Percentiles rank a stretch among this genome's conserved stretches.
These are phyloP conservation scores for Aspergillus fijiensis DNA, from an alignment of 2,329 filamentous ascomycete genomes.

Conservation along the genomic window DNA sequence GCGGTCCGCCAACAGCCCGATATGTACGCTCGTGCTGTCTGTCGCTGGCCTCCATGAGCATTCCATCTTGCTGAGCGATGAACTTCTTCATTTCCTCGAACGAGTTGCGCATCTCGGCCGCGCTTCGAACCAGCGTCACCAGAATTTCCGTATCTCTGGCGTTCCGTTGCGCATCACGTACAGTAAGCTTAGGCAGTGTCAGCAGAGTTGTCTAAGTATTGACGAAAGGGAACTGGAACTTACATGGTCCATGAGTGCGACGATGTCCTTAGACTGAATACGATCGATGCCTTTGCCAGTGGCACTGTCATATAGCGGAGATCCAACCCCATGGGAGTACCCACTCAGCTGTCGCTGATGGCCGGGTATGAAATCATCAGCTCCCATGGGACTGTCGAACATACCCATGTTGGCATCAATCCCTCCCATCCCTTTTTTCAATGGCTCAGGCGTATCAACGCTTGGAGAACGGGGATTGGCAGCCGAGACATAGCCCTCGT, in stretches of 20 bases:
- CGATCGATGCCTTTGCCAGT: constrained; percentile 84
- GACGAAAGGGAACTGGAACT: too few relatives aligned
- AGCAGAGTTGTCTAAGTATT: too few relatives aligned
- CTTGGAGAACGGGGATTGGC: constrained; percentile 57
- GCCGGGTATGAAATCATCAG: constrained; percentile 64
- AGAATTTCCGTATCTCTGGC: constrained; percentile 95
- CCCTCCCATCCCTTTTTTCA: constrained; percentile 52
- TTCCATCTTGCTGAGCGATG: constrained; percentile 83
- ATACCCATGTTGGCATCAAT: constrained; percentile 52
- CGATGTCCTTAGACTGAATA: constrained; percentile 94
- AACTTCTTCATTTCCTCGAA: constrained; percentile 95
- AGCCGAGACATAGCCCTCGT: constrained; percentile 91
- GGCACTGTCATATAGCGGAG: constrained; percentile 85
- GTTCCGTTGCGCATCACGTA: constrained; percentile 93
- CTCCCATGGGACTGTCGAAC: constrained; percentile 50
- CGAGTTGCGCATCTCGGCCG: constrained; percentile 93
- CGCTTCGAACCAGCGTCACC: constrained; percentile 87
- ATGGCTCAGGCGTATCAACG: constrained; percentile 48
- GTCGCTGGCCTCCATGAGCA: constrained; percentile 83
- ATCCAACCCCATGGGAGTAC: constrained; percentile 86
- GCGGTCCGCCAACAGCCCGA: constrained; percentile 78
- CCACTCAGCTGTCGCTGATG: constrained; percentile 72
- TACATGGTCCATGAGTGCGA: constrained; percentile 90
- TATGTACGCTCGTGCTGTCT: constrained; percentile 85
- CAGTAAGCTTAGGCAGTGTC: constrained; percentile 61